These are phyloP conservation scores for Yamadazyma insecticola DNA, from an alignment of 805 yeast species.

Conservation along the genomic window DNA sequence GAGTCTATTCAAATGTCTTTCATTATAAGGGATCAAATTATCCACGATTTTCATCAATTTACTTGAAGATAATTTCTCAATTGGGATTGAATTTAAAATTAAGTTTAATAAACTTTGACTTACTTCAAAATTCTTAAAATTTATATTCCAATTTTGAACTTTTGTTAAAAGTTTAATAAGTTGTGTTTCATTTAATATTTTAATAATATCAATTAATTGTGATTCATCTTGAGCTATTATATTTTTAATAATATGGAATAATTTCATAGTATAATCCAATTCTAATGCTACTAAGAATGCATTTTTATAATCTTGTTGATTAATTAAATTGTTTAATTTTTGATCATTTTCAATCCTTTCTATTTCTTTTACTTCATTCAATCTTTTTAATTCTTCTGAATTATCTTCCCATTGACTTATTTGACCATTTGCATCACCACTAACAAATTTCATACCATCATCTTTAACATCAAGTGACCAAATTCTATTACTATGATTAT, in stretches of 20 bases:
- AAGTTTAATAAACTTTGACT: slow-evolving; percentile 76
- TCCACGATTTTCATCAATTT: slow-evolving; percentile 68
- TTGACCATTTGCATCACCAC: slow-evolving; percentile 95
- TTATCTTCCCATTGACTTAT: slow-evolving; percentile 86
- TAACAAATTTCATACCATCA: slow-evolving; percentile 65
- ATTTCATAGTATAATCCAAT: slow-evolving; percentile 84
- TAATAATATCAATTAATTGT: slow-evolving; percentile 59
- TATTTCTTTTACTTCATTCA: slow-evolving; percentile 49
- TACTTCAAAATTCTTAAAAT: slow-evolving; percentile 70
- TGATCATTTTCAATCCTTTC: slow-evolving; percentile 82
- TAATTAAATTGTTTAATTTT: slow-evolving; percentile 68
- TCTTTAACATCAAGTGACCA: slow-evolving; percentile 78
- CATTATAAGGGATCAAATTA: slow-evolving; percentile 81
- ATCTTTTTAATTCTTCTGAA: slow-evolving; percentile 64
- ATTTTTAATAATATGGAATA: slow-evolving; percentile 70
- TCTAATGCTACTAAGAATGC: slow-evolving; percentile 85
- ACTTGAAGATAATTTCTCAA: slow-evolving; percentile 55
- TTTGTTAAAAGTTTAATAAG: slow-evolving; percentile 61
- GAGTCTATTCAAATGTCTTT: slow-evolving; percentile 74
- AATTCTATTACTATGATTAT: slow-evolving; percentile 87
- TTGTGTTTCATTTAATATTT: slow-evolving; percentile 54
- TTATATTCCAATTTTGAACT: slow-evolving; percentile 93
- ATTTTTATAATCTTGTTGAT: slow-evolving; percentile 73
- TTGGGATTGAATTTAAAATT: slow-evolving; percentile 50
- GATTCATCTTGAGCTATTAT: slow-evolving; percentile 51